Conservation (phyloP, 495 filamentous ascomycete species). For the Penicillium ochrochloron region DNA sequence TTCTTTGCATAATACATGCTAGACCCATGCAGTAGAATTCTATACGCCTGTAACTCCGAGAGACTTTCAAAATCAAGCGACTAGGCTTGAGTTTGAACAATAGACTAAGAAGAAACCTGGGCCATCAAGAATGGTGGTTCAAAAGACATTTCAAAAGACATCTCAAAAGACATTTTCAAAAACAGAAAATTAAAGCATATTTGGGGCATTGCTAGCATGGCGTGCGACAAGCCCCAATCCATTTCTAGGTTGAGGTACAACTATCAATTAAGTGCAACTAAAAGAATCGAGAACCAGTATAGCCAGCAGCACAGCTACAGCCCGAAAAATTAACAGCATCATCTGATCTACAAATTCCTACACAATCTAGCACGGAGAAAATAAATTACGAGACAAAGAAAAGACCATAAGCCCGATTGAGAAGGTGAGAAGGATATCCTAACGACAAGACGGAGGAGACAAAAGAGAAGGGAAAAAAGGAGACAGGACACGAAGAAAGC, state of each 20-base stretch:
- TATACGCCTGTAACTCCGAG: too few relatives aligned
- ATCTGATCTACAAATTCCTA: background rate
- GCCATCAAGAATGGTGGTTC: too few relatives aligned
- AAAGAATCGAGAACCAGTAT: background rate
- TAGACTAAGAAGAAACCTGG: too few relatives aligned
- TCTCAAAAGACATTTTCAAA: too few relatives aligned
- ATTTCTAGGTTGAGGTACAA: background rate
- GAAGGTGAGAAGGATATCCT: slow-evolving; percentile 41
- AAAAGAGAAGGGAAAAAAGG: slow-evolving; percentile 26
- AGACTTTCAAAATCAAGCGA: too few relatives aligned
- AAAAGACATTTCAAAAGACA: too few relatives aligned
- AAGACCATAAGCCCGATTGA: slow-evolving; percentile 20
- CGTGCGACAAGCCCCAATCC: too few relatives aligned
- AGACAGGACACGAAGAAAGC: background rate
- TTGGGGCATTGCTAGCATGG: too few relatives aligned
- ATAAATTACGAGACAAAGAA: background rate
- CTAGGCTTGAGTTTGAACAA: too few relatives aligned
- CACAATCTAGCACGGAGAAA: slow-evolving; percentile 4
- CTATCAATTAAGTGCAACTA: background rate
- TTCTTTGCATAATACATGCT: too few relatives aligned
- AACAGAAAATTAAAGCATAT: too few relatives aligned
- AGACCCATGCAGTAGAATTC: too few relatives aligned
- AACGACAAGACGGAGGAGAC: slow-evolving; percentile 25
- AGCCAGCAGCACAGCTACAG: background rate
- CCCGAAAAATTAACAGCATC: background rate